Evolutionary conservation across 192 early-diverging fungal species (phyloP).

Genomic region (Allomyces javanicus): DNA sequence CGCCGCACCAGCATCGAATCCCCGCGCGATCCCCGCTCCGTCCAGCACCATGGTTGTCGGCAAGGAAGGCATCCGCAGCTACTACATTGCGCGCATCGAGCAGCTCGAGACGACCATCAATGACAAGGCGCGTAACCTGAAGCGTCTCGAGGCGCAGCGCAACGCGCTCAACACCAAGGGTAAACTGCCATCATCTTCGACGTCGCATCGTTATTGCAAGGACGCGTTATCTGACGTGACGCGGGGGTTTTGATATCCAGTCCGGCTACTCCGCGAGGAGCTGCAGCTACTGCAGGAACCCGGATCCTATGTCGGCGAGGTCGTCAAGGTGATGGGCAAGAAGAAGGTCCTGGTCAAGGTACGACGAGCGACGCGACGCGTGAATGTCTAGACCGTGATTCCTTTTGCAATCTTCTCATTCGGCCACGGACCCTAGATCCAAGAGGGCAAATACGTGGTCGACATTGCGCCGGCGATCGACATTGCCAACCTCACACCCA

Average conservation of each 20-base stretch:
- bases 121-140: slow-evolving; percentile 81
- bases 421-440: slow-evolving; percentile 30
- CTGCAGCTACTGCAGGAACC: slow-evolving; percentile 92
- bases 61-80: slow-evolving; percentile 36
- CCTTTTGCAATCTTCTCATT: not conserved
- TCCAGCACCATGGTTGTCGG: too few species aligned
- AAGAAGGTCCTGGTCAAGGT: slow-evolving; percentile 77
- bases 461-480: slow-evolving; percentile 86
- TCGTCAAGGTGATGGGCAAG: slow-evolving; percentile 97
- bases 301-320: slow-evolving; percentile 87
- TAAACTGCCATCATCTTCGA: slow-evolving; percentile 12
- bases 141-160: slow-evolving; percentile 94
- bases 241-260: slow-evolving; percentile 26
- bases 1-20: too few species aligned
- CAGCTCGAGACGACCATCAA: slow-evolving; percentile 72
- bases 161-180: slow-evolving; percentile 92
- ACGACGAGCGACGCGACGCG: slow-evolving; percentile 2
- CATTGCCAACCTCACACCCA: slow-evolving; percentile 72
- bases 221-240: not conserved
- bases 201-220: not conserved
- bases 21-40: too few species aligned
- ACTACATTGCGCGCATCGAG: slow-evolving; percentile 62
- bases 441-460: slow-evolving; percentile 96
- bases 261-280: slow-evolving; percentile 88
- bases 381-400: not conserved